Conservation (phyloP, 2,329 filamentous ascomycete species). For the Colletotrichum truncatum region DNA sequence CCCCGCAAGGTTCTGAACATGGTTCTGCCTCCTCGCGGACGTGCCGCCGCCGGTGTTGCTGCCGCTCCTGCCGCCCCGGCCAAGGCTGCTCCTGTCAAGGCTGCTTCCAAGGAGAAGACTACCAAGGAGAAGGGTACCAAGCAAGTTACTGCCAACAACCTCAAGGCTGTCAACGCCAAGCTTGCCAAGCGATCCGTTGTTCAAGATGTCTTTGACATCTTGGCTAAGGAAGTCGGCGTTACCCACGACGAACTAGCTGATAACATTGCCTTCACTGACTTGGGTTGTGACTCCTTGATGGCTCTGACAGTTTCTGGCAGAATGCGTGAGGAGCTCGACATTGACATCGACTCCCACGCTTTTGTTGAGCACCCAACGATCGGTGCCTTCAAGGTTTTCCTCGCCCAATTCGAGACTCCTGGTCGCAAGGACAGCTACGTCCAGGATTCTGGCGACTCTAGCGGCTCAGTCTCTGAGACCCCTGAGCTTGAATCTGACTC, state of each 20-base stretch:
- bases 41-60: conserved; percentile 46
- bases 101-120: conserved; percentile 42
- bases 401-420: conserved; percentile 45
- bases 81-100: conserved; percentile 43
- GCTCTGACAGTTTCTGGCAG: conserved; percentile 65
- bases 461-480: conserved; percentile 52
- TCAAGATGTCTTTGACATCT: conserved; percentile 58
- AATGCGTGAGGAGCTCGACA: conserved; percentile 65
- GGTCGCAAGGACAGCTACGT: conserved; percentile 35
- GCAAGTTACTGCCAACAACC: conserved; percentile 55
- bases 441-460: conserved; percentile 46
- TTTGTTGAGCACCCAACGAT: conserved; percentile 66
- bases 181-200: conserved; percentile 54
- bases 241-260: conserved; percentile 63
- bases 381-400: conserved; percentile 59
- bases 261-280: conserved; percentile 63
- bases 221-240: conserved; percentile 66
- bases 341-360: conserved; percentile 61
- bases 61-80: conserved; percentile 45
- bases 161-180: conserved; percentile 60
- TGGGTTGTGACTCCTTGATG: conserved; percentile 71
- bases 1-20: conserved; percentile 73
- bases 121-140: conserved; percentile 51
- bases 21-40: conserved; percentile 70
- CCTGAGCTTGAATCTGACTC: conserved; percentile 58